Conservation (phyloP, 129 eudicot species). For the Gnaphalium uliginosum region DNA sequence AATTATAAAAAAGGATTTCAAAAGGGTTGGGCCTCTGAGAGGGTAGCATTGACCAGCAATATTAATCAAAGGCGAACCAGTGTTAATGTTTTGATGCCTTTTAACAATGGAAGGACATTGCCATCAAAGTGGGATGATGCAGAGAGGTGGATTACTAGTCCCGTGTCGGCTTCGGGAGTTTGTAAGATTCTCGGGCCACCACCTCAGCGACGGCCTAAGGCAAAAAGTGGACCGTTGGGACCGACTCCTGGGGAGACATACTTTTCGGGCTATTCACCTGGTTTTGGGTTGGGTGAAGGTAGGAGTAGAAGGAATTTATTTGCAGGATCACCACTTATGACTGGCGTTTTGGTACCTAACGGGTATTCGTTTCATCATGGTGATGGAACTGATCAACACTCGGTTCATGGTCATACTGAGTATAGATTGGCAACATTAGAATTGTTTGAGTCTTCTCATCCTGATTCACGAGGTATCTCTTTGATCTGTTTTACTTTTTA, state of each 20-base stretch:
- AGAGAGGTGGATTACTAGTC: constrained; percentile 96
- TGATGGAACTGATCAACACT: constrained; percentile 37
- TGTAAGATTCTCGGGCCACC: constrained; percentile 37
- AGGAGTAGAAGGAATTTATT: constrained; percentile 44
- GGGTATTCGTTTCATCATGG: constrained; percentile 56
- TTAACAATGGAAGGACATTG: constrained; percentile 69
- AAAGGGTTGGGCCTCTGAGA: constrained; percentile 77
- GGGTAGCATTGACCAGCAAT: constrained; percentile 55
- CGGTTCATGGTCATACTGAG: constrained; percentile 25
- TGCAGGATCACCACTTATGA: constrained; percentile 61
- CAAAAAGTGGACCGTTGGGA: constrained; percentile 89
- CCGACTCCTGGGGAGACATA: constrained; percentile 42
- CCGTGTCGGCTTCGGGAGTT: constrained; percentile 59
- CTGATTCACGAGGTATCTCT: constrained; percentile 61
- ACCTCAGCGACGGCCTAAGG: constrained; percentile 63
- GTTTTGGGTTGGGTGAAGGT: constrained; percentile 46
- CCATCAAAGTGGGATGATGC: constrained; percentile 99
- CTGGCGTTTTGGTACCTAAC: constrained; percentile 66
- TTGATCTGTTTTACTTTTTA: background rate
- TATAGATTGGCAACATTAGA: constrained; percentile 29
- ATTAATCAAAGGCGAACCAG: constrained; percentile 50
- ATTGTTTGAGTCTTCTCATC: constrained; percentile 44
- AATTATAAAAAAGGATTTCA: constrained; percentile 38
- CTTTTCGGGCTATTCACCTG: constrained; percentile 51
- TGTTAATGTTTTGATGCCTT: constrained; percentile 66